These are phyloP conservation scores for Salix udensis DNA, from an alignment of 345 rosid genomes.

Conservation along the genomic window DNA sequence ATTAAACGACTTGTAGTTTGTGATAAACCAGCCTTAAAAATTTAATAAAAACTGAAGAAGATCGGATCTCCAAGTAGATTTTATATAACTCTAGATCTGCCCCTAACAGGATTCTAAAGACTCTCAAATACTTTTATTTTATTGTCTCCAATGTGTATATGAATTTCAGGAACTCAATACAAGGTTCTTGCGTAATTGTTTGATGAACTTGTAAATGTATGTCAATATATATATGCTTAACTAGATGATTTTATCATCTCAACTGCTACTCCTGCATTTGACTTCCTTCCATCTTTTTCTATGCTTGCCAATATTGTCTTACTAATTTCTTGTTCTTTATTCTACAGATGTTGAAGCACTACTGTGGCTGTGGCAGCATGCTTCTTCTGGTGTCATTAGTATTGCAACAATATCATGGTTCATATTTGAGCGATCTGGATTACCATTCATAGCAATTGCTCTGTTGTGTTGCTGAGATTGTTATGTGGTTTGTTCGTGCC, in stretches of 20 bases:
- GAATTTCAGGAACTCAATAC: too few species aligned
- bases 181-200: neutral
- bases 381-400: constrained; percentile 59
- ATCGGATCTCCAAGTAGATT: too few species aligned
- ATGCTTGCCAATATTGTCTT: neutral
- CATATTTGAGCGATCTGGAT: constrained; percentile 66
- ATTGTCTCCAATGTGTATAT: too few species aligned
- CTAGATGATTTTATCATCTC: neutral
- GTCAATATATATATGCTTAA: neutral
- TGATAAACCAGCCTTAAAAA: too few species aligned
- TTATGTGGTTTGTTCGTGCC: constrained; percentile 50
- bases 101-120: too few species aligned
- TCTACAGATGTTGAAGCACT: constrained; percentile 67
- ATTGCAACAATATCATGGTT: constrained; percentile 88
- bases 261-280: neutral
- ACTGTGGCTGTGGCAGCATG: constrained; percentile 63
- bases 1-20: too few species aligned
- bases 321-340: constrained; percentile 2
- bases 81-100: too few species aligned
- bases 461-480: constrained; percentile 64
- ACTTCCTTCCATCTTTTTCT: neutral
- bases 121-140: too few species aligned
- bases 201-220: neutral
- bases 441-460: constrained; percentile 72
- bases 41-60: too few species aligned